A percentile compares a stretch with the other conserved stretches of the same genome.
phyloP scores from a whole-genome alignment of 2,329 filamentous ascomycete species.

The Claviceps arundinis region DNA sequence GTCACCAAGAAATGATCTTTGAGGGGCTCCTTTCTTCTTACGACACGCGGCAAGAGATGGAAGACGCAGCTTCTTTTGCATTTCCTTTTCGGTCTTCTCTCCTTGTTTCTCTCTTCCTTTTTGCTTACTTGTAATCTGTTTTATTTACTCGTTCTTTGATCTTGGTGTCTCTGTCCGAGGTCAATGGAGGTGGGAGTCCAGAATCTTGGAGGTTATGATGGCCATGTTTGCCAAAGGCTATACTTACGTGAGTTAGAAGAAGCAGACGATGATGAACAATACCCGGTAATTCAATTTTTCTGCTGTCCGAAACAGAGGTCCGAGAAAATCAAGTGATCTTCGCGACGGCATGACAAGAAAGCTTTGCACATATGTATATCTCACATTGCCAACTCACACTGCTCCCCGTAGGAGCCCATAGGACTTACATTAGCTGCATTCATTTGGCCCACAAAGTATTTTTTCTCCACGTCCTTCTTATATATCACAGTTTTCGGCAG shows the following conservation, averaged over 20 bases:
- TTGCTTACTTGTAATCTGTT: not conserved
- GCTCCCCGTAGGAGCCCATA: too few species aligned
- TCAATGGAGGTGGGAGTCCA: too few species aligned
- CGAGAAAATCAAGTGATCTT: too few species aligned
- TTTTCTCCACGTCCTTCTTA: too few species aligned
- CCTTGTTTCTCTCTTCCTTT: not conserved
- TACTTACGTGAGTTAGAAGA: not conserved
- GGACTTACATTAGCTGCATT: too few species aligned
- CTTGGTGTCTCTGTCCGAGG: not conserved
- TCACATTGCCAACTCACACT: too few species aligned
- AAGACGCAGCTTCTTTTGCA: not conserved
- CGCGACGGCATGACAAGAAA: too few species aligned
- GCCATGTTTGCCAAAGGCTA: not conserved
- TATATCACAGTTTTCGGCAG: too few species aligned
- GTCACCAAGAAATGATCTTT: not conserved
- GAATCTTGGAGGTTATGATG: not conserved
- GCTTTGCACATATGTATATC: too few species aligned
- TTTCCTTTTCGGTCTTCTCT: not conserved
- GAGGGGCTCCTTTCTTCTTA: constrained; percentile 2
- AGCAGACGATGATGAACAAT: not conserved
- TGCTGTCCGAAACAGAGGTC: too few species aligned
- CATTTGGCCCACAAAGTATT: too few species aligned
- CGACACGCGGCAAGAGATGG: constrained; percentile 3
- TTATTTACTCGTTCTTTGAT: not conserved
- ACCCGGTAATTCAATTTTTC: too few species aligned